Evolutionary conservation across 2,329 filamentous ascomycete genomes (phyloP), one percentile per base, ranked within the genome.

Genomic region (Monosporascus sp.): DNA sequence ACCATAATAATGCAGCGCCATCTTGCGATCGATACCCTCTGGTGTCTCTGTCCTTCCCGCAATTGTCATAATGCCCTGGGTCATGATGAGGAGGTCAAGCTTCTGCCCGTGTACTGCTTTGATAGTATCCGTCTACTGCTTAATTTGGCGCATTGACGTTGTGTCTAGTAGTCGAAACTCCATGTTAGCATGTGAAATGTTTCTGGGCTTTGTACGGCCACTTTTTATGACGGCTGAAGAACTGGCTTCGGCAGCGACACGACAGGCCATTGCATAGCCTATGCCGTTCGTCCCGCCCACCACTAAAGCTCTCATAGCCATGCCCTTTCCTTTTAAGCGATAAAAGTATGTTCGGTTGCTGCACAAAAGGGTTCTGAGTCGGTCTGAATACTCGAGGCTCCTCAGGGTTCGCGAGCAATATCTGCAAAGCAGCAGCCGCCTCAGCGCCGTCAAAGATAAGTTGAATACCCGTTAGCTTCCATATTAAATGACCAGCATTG

Each of bases 1-100:
- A 17, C 74, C 70, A 53, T 78, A 78, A 56, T 74, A 77, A 52
- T 76, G 73, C n/a, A 78, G 63, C 0, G 68, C 70, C 65, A 77
- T 71, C 57, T 76, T 77, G 47, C 64, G 64, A 48, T 77, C 73
- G 17, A 78, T 69, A 1, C 72, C 74, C 55, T 78, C 76, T 1
- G 68, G 26, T 0, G 75, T 75, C 56, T 77, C 73, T 1, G 62
- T 68, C 38, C 72, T 56, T 0, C 71, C 70, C 4, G 62, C 64
- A 7, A 64, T 60, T 0, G 70, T 69, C 24, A 73, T 45, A 50
- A 72, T 66, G 37, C 72, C 72, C 54, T 73, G 72, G 0, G 67
- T 70, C 53, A 74, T 61, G 51, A 75, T 62, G 2, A 75, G 69
- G 1, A 71, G 59, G 51, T 72, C 70, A n/a, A 75, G 55, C 7